phyloP scores from a whole-genome alignment of 176 grass and related monocot genomes.

The Guadua angustifolia region DNA sequence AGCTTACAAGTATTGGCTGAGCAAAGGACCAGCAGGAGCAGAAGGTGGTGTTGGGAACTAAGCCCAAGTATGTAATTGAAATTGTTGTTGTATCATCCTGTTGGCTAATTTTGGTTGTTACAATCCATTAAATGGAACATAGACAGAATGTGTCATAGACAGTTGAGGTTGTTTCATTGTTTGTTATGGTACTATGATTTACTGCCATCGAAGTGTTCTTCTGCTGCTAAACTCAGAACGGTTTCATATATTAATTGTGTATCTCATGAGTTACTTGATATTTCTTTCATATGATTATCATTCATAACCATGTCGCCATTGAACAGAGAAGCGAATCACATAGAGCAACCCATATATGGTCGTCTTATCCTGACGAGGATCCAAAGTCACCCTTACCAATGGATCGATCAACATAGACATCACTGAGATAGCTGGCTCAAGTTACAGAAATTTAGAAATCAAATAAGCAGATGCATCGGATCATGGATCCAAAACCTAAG shows the following conservation, averaged over 20 bases:
- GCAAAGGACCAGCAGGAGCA: constrained; percentile 24
- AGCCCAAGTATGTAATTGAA: constrained; percentile 6
- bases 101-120: constrained; percentile 30
- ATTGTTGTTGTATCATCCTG: constrained; percentile 43
- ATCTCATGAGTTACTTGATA: background rate
- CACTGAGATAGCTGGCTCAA: background rate
- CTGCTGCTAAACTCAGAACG: background rate
- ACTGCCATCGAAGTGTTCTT: background rate
- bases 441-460: background rate
- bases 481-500: background rate
- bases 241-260: background rate
- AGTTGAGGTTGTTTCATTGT: background rate
- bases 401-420: background rate
- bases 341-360: background rate
- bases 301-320: constrained; percentile 2
- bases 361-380: background rate
- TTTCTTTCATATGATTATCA: background rate
- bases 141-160: background rate
- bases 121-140: constrained; percentile 7
- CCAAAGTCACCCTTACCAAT: background rate
- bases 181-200: background rate
- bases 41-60: constrained; percentile 46
- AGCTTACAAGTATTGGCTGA: constrained; percentile 61
- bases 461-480: background rate
- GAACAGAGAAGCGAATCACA: background rate